Evolutionary conservation across 306 rosid genomes (phyloP).

Genomic region (Ochetophila trinervis): DNA sequence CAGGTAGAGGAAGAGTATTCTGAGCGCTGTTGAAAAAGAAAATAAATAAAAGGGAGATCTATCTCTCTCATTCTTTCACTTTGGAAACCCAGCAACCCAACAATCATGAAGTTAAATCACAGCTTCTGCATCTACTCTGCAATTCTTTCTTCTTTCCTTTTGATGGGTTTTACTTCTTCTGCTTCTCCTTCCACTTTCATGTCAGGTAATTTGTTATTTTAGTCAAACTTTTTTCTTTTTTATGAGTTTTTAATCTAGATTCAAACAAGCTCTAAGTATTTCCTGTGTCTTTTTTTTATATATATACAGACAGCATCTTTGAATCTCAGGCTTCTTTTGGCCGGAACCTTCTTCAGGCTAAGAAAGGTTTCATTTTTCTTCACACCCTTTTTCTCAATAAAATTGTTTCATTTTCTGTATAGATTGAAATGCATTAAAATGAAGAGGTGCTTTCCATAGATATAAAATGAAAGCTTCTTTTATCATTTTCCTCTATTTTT

Average conservation of each 20-base stretch:
- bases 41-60: not conserved
- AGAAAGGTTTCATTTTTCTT: constrained; percentile 43
- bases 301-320: constrained; percentile 47
- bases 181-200: constrained; percentile 52
- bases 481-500: not conserved
- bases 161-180: constrained; percentile 38
- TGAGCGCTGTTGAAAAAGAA: too few species aligned
- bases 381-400: constrained; percentile 1
- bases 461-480: not conserved
- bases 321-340: constrained; percentile 44
- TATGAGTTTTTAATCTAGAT: not conserved
- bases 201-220: constrained; percentile 36
- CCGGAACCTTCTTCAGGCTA: constrained; percentile 83
- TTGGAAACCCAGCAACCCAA: not conserved
- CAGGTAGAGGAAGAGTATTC: too few species aligned
- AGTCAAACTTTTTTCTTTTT: not conserved
- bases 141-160: constrained; percentile 34
- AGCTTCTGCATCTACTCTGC: constrained; percentile 30
- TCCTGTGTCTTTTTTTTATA: constrained; percentile 12
- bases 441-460: not conserved
- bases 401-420: constrained; percentile 2
- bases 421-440: not conserved
- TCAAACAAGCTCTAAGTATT: not conserved
- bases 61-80: constrained; percentile 1
- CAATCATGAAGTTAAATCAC: constrained; percentile 44